A percentile compares a stretch with the other conserved stretches of the same genome.
Evolutionary conservation across 2,329 filamentous ascomycete genomes (phyloP).

Genomic region (Pseudogymnoascus sp.): DNA sequence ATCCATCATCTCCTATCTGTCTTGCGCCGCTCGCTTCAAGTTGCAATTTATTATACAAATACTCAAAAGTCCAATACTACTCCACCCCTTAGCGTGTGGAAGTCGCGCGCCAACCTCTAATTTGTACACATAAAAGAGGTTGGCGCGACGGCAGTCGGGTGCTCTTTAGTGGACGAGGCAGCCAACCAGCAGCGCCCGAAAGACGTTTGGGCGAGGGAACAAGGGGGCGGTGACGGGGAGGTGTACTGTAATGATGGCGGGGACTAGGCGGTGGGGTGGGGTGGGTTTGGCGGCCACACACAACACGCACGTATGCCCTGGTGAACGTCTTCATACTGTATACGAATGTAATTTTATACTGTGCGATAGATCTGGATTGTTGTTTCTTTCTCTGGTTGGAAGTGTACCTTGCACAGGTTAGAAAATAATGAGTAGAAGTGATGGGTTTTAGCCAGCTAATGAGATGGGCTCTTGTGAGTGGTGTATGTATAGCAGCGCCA

Average conservation of each 20-base stretch:
- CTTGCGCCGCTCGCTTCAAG: neutral
- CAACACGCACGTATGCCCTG: neutral
- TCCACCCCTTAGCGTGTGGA: neutral
- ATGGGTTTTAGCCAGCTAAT: neutral
- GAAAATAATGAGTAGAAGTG: neutral
- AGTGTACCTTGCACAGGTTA: neutral
- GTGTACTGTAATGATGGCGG: neutral
- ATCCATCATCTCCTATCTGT: neutral
- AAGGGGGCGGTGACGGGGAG: neutral
- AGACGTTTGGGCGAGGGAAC: neutral
- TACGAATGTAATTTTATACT: too few relatives aligned
- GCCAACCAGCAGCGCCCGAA: neutral
- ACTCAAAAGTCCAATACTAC: neutral
- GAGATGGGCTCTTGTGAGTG: neutral
- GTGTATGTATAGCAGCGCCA: neutral
- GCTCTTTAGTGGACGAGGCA: neutral
- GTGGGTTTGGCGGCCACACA: neutral
- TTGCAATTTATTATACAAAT: neutral
- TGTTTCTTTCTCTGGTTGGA: neutral
- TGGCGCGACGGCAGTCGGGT: neutral
- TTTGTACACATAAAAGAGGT: neutral
- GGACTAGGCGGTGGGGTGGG: neutral
- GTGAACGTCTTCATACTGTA: too few relatives aligned
- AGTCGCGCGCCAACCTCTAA: neutral
- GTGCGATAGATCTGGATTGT: too few relatives aligned